Base-by-base conservation (phyloP, 2,329 filamentous ascomycete species). In the Coniochaeta sp. region DNA sequence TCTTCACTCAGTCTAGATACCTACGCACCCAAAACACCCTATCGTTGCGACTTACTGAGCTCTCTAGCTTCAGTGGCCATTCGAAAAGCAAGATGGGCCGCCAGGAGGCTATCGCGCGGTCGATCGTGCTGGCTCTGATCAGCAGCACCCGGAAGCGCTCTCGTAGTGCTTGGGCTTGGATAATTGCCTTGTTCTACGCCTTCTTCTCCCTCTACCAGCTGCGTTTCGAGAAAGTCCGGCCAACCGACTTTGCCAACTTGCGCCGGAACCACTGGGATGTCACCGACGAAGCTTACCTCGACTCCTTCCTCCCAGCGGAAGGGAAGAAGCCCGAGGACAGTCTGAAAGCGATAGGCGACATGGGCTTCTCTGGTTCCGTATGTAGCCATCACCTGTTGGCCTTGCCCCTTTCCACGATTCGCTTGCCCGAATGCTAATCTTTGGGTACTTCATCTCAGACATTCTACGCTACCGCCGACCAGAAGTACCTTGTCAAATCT, bases 341-440 rank as follows among this genome's bases (percentile, higher is more conserved):
- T 0, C 73, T 90, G 34, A 72, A 80, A 1, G 71, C 85, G 1
- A 81, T 88, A 62, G 88, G 86, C 1, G 87, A 90, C 67, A 78
- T 91, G 72, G 89, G 89, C 2, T 90, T 89, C 69, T 89, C 86
- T 30, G 89, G 89, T 56, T 90, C 88, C 24, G 80, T 84, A 71
- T 59, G 65, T 62, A 30, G 30, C 28, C 16, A 9, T 17, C 7
- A 2, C 1, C 2, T n/a, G n/a, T 36, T 36, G 6, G 8, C 34
- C 22, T 32, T 7, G 6, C 19, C 28, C 1, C 6, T 32, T 38
- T 38, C n/a, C n/a, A 64, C 65, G 62, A 68, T 22, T 47, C 4
- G 12, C 24, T 28, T 58, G 0, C 16, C 16, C 10, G 2, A 24
- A 19, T n/a, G 2, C 5, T 24, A 24, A 12, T 10, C 24, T 30